Conservation (phyloP, 2,329 filamentous ascomycete species). For the Gremmenia infestans region DNA sequence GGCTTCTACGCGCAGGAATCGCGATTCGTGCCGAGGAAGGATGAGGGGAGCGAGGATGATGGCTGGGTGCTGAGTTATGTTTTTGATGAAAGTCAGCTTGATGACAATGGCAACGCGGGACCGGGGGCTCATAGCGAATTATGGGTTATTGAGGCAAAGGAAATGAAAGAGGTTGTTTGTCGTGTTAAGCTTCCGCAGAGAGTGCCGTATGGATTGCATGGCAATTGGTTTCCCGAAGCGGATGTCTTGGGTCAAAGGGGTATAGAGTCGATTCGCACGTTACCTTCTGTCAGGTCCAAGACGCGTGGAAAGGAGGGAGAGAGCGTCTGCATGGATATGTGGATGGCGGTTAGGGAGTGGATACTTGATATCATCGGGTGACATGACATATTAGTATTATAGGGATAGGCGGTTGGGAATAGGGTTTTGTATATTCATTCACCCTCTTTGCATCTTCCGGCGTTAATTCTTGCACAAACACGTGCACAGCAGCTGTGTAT, state of each 20-base stretch:
- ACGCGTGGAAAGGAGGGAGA: not conserved
- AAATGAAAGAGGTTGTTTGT: constrained; percentile 57
- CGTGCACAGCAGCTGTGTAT: too few relatives aligned
- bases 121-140: constrained; percentile 51
- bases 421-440: too few relatives aligned
- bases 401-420: too few relatives aligned
- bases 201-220: constrained; percentile 66
- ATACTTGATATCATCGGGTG: constrained; percentile 15
- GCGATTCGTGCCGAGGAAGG: constrained; percentile 51
- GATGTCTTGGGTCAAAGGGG: constrained; percentile 44
- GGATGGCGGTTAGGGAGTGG: constrained; percentile 16
- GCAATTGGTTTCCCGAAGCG: constrained; percentile 53
- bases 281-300: constrained; percentile 6
- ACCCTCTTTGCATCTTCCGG: too few relatives aligned
- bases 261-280: constrained; percentile 19
- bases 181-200: constrained; percentile 57
- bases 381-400: not conserved
- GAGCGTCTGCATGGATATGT: constrained; percentile 12
- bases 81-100: constrained; percentile 63
- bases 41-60: constrained; percentile 51
- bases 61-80: constrained; percentile 65
- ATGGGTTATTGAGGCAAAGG: constrained; percentile 62
- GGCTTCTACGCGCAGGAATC: constrained; percentile 64
- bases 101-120: constrained; percentile 32
- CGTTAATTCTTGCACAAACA: too few relatives aligned